Evolutionary conservation across 1,284 basidiomycete species (phyloP).

Genomic region (Fomitopsis schrenkii): DNA sequence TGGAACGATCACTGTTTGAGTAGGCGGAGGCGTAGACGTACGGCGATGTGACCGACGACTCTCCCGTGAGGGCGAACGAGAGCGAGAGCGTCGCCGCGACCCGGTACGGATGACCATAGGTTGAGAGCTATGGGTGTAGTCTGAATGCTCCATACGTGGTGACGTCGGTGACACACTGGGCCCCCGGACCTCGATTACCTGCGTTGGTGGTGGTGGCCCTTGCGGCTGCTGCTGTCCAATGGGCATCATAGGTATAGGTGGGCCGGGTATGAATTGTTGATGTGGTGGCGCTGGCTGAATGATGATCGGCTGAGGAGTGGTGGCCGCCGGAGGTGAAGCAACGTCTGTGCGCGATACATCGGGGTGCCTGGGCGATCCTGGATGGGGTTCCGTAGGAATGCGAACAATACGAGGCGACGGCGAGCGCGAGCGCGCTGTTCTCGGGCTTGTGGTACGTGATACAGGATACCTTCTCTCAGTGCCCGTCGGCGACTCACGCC

Average conservation of each 20-base stretch:
- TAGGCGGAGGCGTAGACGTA: too few species aligned
- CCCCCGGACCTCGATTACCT: neutral
- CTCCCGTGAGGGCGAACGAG: neutral
- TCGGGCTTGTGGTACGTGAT: neutral
- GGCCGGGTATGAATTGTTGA: neutral
- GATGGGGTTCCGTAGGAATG: neutral
- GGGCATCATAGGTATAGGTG: neutral
- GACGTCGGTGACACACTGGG: neutral
- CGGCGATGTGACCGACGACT: neutral
- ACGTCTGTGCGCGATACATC: neutral
- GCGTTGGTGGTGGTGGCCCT: neutral
- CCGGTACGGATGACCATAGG: too few species aligned
- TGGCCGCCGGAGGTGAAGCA: neutral
- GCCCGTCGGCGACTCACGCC: neutral
- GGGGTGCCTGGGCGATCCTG: conserved; percentile 7
- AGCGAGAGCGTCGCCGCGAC: neutral
- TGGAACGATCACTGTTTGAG: neutral
- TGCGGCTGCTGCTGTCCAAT: neutral
- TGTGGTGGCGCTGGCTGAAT: conserved; percentile 3
- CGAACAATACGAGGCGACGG: neutral
- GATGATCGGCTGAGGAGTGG: conserved; percentile 3
- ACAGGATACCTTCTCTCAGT: neutral
- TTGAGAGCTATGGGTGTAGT: neutral
- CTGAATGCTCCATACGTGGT: neutral
- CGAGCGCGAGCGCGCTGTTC: neutral